phyloP scores from a whole-genome alignment of 2,329 filamentous ascomycete species.

The Aureobasidium pullulans region DNA sequence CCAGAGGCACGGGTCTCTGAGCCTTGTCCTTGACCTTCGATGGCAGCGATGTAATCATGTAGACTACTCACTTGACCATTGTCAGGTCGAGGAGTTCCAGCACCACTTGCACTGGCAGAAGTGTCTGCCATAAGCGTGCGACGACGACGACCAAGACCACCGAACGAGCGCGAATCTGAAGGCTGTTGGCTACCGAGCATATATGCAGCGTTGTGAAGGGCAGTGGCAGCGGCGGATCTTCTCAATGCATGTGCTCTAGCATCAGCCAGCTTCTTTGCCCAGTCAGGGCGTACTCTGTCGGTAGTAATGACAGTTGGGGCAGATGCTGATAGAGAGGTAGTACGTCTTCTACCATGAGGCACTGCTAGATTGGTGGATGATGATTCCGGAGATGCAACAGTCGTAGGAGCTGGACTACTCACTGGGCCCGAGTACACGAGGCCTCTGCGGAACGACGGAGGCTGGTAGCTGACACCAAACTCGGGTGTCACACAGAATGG shows the following conservation, averaged over 20 bases:
- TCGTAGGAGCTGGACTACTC: conserved; percentile 41
- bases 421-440: conserved; percentile 53
- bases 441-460: conserved; percentile 81
- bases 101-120: conserved; percentile 38
- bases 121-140: conserved; percentile 46
- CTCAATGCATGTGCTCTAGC: conserved; percentile 79
- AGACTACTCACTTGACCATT: conserved; percentile 26
- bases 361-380: conserved; percentile 67
- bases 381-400: conserved; percentile 65
- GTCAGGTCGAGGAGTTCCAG: conserved; percentile 35
- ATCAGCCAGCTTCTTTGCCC: conserved; percentile 80
- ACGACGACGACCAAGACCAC: conserved; percentile 37
- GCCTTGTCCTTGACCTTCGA: conserved; percentile 22
- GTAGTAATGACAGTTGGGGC: conserved; percentile 85
- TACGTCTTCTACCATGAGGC: conserved; percentile 46
- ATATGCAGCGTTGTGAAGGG: conserved; percentile 90
- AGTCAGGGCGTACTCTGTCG: conserved; percentile 86
- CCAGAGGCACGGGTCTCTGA: conserved; percentile 39
- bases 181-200: conserved; percentile 57
- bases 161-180: conserved; percentile 44
- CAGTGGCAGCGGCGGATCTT: conserved; percentile 85
- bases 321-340: conserved; percentile 69
- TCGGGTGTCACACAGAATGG: conserved; percentile 94
- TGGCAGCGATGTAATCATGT: conserved; percentile 22
- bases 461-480: conserved; percentile 91